These are phyloP conservation scores for Pleurotus sapidus DNA, from an alignment of 768 basidiomycete genomes.

Conservation along the genomic window DNA sequence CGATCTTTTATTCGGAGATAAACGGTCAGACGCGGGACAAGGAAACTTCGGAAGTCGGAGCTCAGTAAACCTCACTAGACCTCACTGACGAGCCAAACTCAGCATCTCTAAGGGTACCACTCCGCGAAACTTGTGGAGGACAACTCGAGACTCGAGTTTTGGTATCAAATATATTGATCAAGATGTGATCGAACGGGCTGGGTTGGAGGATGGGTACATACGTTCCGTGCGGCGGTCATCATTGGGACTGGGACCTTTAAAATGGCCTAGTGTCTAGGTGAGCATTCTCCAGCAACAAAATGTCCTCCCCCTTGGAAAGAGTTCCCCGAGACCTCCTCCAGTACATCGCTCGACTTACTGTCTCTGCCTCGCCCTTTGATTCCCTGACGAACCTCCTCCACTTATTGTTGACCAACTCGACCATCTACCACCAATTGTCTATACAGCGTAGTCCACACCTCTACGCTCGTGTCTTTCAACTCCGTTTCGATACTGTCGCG, in stretches of 20 bases:
- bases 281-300: slow-evolving; percentile 17
- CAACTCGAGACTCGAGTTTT: not conserved
- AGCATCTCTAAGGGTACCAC: not conserved
- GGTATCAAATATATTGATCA: not conserved
- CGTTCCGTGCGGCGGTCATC: slow-evolving; percentile 10
- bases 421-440: slow-evolving; percentile 41
- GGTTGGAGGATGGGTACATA: slow-evolving; percentile 3
- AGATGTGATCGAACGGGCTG: slow-evolving; percentile 4
- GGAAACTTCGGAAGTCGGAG: not conserved
- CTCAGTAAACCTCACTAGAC: not conserved
- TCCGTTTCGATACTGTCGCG: slow-evolving; percentile 42
- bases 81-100: not conserved
- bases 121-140: slow-evolving; percentile 5
- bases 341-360: slow-evolving; percentile 47
- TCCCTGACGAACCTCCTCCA: slow-evolving; percentile 39
- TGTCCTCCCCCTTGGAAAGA: slow-evolving; percentile 43
- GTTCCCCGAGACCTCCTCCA: slow-evolving; percentile 58
- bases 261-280: slow-evolving; percentile 9
- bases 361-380: slow-evolving; percentile 31
- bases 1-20: slow-evolving; percentile 1
- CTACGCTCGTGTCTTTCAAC: slow-evolving; percentile 52
- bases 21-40: not conserved
- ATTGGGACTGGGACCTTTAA: slow-evolving; percentile 8
- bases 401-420: slow-evolving; percentile 44
- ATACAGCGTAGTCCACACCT: slow-evolving; percentile 45